Evolutionary conservation across 2,329 filamentous ascomycete species (phyloP).

Genomic region (Colletotrichum incanum): DNA sequence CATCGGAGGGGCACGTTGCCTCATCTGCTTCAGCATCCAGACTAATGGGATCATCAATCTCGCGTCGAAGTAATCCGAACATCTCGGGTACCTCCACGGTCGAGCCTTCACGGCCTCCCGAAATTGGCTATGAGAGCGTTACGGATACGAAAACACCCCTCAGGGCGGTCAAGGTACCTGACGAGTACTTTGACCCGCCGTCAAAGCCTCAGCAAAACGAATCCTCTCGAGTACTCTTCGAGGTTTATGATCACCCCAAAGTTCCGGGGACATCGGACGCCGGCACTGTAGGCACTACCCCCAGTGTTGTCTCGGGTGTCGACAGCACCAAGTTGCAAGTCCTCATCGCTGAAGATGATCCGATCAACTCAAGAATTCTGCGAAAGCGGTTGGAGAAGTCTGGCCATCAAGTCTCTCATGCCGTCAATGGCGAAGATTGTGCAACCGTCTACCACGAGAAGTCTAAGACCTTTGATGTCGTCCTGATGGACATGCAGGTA

Average conservation of each 20-base stretch:
- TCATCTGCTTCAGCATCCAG: not conserved
- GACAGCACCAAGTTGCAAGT: conserved; percentile 69
- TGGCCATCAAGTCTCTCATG: conserved; percentile 80
- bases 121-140: conserved; percentile 57
- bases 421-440: conserved; percentile 89
- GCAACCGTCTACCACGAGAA: conserved; percentile 78
- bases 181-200: conserved; percentile 60
- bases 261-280: conserved; percentile 28
- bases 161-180: conserved; percentile 64
- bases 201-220: conserved; percentile 49
- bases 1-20: not conserved
- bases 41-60: not conserved
- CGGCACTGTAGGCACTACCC: conserved; percentile 20
- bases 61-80: conserved; percentile 36
- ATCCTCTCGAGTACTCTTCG: conserved; percentile 57
- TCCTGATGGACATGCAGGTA: conserved; percentile 96
- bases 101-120: conserved; percentile 46
- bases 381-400: conserved; percentile 84
- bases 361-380: conserved; percentile 87
- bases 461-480: conserved; percentile 77
- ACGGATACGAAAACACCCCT: conserved; percentile 63
- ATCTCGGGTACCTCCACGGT: conserved; percentile 38
- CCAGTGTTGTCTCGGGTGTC: conserved; percentile 21
- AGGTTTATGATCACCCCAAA: conserved; percentile 49
- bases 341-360: conserved; percentile 89